Evolutionary conservation across 345 rosid species (phyloP).

Genomic region (Mercurialis annua): DNA sequence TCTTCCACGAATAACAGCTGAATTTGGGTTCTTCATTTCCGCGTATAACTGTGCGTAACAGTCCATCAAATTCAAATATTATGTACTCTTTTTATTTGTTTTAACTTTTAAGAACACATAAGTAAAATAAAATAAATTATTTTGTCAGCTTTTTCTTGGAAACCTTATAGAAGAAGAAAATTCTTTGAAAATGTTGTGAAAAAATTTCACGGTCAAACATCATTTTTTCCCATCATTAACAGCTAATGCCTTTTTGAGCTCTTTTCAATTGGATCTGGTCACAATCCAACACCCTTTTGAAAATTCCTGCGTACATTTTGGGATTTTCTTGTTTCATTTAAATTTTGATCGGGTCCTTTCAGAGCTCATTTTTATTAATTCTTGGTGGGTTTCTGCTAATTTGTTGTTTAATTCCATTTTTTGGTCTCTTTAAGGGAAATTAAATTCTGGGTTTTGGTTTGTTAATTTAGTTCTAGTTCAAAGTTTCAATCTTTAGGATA

Average conservation of each 20-base stretch:
- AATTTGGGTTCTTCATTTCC: constrained; percentile 2
- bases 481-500: constrained; percentile 17
- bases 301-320: constrained; percentile 2
- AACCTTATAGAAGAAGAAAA: constrained; percentile 11
- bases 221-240: neutral
- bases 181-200: neutral
- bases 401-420: constrained; percentile 17
- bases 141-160: constrained; percentile 18
- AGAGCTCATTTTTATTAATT: neutral
- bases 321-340: constrained; percentile 1
- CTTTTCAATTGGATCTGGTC: constrained; percentile 35
- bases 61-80: neutral
- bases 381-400: constrained; percentile 12
- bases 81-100: too few relatives aligned
- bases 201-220: constrained; percentile 28
- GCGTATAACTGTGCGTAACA: neutral
- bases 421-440: constrained; percentile 14
- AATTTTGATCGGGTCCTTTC: neutral
- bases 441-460: constrained; percentile 25
- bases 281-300: constrained; percentile 8
- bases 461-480: constrained; percentile 12
- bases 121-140: neutral
- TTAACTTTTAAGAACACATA: neutral
- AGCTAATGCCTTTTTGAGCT: constrained; percentile 16
- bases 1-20: constrained; percentile 3